Evolutionary conservation across 208 protist genomes (phyloP), one percentile per base, ranked within the genome.

Genomic region (Herpetomonas tarakana): DNA sequence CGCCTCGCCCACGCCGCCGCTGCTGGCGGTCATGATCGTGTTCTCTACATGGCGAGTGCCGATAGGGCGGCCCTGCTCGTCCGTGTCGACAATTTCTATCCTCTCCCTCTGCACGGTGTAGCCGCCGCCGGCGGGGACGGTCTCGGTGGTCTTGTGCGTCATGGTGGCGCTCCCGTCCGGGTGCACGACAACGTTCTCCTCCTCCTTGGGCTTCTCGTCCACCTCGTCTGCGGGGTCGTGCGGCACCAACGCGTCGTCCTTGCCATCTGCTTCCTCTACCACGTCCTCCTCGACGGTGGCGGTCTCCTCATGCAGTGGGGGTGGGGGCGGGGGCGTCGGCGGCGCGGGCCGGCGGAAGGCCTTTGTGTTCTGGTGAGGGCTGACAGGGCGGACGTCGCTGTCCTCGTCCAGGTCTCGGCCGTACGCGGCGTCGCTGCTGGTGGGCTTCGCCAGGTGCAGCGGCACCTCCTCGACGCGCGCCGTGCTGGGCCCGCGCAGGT

Each of bases 401-500:
- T 41, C 35, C 9, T 41, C 14, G 35, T 41, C 35, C 6, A 41
- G 35, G 14, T 41, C 35, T 6, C 14, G 35, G 9, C 35, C 35
- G 35, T 41, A 41, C 9, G 35, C 35, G 35, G 9, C 35, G 35
- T 41, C 9, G 35, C 35, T 14, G n/a, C n/a, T n/a, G n/a, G n/a
- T n/a, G 35, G 35, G 35, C 35, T 41, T 41, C 14, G 35, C 35
- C 35, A 41, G 35, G 14, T 41, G 35, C 35, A 41, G 35, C 6
- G 35, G 35, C 35, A 41, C 18, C 31, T 56, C 52, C 52, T 56
- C 52, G n/a, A 56, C 21, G 18, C 52, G 52, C 52, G 52, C 52
- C 18, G 28, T 56, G n/a, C 52, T 56, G 16, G n/a, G 11, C 12
- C 52, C 52, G 19, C 52, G 52, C 35, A 41, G 35, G 35, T 41